phyloP scores from a whole-genome alignment of 495 filamentous ascomycete genomes.

The Entonaema liquescens region DNA sequence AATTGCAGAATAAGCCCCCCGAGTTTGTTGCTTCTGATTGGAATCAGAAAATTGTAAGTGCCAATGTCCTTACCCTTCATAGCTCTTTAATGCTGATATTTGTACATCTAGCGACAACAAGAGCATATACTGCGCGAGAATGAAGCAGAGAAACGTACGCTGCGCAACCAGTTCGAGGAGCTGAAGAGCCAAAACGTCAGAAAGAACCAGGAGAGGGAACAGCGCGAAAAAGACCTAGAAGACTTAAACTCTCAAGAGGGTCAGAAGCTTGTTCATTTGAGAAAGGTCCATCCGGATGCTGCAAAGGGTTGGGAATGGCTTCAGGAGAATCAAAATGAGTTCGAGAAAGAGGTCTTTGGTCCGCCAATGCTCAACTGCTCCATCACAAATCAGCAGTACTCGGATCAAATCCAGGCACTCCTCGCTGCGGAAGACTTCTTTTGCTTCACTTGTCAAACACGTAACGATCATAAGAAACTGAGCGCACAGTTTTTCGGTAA shows the following conservation, averaged over 20 bases:
- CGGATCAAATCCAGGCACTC: constrained; percentile 76
- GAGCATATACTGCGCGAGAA: constrained; percentile 58
- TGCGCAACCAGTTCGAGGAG: constrained; percentile 46
- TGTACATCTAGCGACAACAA: constrained; percentile 53
- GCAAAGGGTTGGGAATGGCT: constrained; percentile 81
- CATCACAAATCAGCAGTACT: constrained; percentile 76
- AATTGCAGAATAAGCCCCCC: constrained; percentile 55
- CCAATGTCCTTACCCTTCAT: background rate
- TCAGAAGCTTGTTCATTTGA: constrained; percentile 72
- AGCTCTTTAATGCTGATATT: constrained; percentile 6
- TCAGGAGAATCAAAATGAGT: constrained; percentile 70
- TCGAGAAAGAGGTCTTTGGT: constrained; percentile 84
- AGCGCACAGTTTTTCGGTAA: constrained; percentile 60
- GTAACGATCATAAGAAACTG: constrained; percentile 76
- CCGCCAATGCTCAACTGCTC: constrained; percentile 85
- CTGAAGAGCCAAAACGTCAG: constrained; percentile 36
- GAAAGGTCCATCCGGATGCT: constrained; percentile 65
- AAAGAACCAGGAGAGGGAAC: constrained; percentile 34
- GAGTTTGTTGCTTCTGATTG: constrained; percentile 60
- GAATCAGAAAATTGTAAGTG: constrained; percentile 64
- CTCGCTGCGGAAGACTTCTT: constrained; percentile 70
- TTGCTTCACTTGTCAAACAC: constrained; percentile 79
- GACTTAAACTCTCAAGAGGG: constrained; percentile 78
- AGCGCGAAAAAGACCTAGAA: constrained; percentile 60
- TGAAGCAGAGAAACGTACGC: constrained; percentile 45